Evolutionary conservation across 495 filamentous ascomycete genomes (phyloP), one percentile per base, ranked within the genome.

Genomic region (Penicillium subrubescens): DNA sequence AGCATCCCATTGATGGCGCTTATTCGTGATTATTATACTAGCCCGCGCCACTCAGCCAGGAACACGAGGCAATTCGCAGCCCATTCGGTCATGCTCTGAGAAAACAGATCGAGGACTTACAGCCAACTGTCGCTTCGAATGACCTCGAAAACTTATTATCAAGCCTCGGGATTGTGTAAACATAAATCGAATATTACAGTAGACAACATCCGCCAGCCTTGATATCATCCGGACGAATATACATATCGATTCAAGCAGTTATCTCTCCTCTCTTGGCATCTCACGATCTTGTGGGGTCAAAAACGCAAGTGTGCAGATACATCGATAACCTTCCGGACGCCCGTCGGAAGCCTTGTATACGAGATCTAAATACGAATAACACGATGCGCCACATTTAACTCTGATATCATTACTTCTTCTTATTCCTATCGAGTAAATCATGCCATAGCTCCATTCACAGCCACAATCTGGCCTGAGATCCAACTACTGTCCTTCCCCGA

Each of bases 391-490:
- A 31, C 25, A 41, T 5, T 15, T 29, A 29, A 25, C 21, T 52
- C 48, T 25, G 4, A 25, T 14, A 52, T 14, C 11, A 52, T 8
- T 52, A 52, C 46, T 35, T 11, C 33, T 37, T 12, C 12, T 12
- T 14, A 41, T 54, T 8, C 3, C 51, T 31, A 33, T 54, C 39
- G 12, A 29, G 8, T 48, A 33, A 1, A 59, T 59, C 23, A 69
- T 39, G 66, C 62, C 70, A 69, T 79, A 29, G 25, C 87, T 7
- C 88, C 87, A 80, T 90, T 90, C 10, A 82, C 83, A 60, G 80
- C 75, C n/a, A 89, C 29, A 21, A 84, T 70, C 75, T 91, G 88
- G n/a, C 90, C 89, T 29, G 83, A 84, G 34, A 92, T 80, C 88
- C 89, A 92, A 5, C 73, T 74, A 41, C 82, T 81, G 25, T 80